Evolutionary conservation across 2,329 filamentous ascomycete genomes (phyloP).

Genomic region (Metarhizium sp.): DNA sequence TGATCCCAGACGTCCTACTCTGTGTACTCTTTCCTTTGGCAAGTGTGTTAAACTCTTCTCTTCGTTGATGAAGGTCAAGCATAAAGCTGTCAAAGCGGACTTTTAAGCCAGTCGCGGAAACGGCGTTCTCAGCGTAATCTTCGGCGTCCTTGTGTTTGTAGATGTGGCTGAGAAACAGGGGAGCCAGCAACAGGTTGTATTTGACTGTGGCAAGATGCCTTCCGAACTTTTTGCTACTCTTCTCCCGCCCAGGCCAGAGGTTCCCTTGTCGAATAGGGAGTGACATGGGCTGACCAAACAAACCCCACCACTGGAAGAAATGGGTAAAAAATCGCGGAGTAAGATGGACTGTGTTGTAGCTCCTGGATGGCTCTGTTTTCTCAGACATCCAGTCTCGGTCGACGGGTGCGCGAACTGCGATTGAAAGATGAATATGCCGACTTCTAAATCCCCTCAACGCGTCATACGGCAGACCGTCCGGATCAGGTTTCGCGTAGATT

Average conservation of each 20-base stretch:
- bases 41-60: conserved; percentile 81
- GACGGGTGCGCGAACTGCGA: conserved; percentile 79
- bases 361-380: conserved; percentile 66
- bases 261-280: conserved; percentile 86
- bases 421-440: conserved; percentile 90
- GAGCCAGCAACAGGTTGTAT: conserved; percentile 87
- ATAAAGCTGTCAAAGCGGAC: conserved; percentile 94
- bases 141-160: conserved; percentile 98
- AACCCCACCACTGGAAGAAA: conserved; percentile 96
- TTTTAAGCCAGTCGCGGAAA: conserved; percentile 93
- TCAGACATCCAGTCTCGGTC: conserved; percentile 78
- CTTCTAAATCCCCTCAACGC: conserved; percentile 96
- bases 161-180: conserved; percentile 89
- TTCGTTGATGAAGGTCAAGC: conserved; percentile 87
- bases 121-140: conserved; percentile 64
- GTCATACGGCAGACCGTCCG: conserved; percentile 58
- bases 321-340: conserved; percentile 96
- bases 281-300: conserved; percentile 92
- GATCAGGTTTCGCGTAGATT: conserved; percentile 54
- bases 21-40: conserved; percentile 69
- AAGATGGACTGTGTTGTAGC: conserved; percentile 94
- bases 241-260: conserved; percentile 86
- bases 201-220: conserved; percentile 97
- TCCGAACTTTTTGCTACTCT: conserved; percentile 97
- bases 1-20: conserved; percentile 82